Evolutionary conservation across 202 grass and related monocot species (phyloP), one percentile per base, ranked within the genome.

Genomic region (Elaeis oleifera): DNA sequence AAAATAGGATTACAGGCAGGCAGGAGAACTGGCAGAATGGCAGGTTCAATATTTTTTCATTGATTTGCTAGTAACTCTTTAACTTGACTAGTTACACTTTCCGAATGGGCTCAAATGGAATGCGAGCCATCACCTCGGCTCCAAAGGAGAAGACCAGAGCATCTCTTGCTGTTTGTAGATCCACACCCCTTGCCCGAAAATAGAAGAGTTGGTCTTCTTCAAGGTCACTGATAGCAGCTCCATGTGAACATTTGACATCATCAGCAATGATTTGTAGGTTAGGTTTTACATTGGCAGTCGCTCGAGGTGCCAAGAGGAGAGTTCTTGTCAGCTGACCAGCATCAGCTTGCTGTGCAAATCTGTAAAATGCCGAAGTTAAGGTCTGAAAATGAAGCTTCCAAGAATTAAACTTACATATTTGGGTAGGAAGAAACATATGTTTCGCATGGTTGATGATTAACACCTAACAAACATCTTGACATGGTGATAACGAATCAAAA

Each of bases 251-350:
- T 71, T 71, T 92, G 16, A 97, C 92, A 70, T 97, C 92, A 44
- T 92, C 88, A 2, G 92, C 92, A 20, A 97, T 70, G 29, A 97
- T 97, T 79, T 97, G 92, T 57, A 97, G 82, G 79, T 97, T 97
- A 3, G 92, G 92, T 60, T 91, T 97, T 27, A 97, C 88, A 70
- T 87, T 85, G 63, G 90, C 87, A 18, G 88, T 58, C 0, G 84
- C 92, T 64, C 87, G 86, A 39, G 92, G 88, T 71, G 87, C 89
- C 55, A 97, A 65, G 32, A 97, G 59, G 53, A 97, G 92, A 20
- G 81, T 86, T 74, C 79, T 88, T 18, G 92, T 86, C 59, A 91
- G 79, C 26, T 97, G 92, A 11, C 88, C 92, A 9, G 88, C 92
- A 58, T 97, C 92, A 53, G 88, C 92, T 49, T 89, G 76, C 27